Evolutionary conservation across 208 protist genomes (phyloP).

Genomic region (Trypanosoma caninum): DNA sequence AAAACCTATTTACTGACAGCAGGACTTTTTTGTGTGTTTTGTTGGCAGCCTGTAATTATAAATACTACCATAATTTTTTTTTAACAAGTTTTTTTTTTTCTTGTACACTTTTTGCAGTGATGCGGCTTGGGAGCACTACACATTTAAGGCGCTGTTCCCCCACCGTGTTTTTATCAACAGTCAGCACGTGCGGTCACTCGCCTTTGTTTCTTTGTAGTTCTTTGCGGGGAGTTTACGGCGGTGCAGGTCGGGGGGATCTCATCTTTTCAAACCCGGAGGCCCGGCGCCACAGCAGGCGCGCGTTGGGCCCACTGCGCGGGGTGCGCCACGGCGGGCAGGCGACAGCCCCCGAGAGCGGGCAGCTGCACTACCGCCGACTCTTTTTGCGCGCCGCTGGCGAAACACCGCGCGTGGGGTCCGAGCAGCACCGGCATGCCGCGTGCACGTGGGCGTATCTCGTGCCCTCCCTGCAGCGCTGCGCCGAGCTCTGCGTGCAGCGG

Average conservation of each 20-base stretch:
- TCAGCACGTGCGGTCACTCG: background rate
- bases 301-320: conserved; percentile 33
- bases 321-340: conserved; percentile 51
- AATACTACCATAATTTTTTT: background rate
- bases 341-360: conserved; percentile 52
- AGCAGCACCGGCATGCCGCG: conserved; percentile 24
- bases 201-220: background rate
- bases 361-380: conserved; percentile 62
- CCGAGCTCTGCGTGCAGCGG: conserved; percentile 24
- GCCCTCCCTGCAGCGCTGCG: conserved; percentile 29
- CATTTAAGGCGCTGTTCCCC: background rate
- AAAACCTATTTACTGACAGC: too few species aligned
- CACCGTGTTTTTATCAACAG: background rate
- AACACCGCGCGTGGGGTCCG: conserved; percentile 22
- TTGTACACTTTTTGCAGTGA: background rate
- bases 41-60: background rate
- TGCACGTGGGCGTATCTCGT: conserved; percentile 68
- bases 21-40: too few species aligned
- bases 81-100: background rate
- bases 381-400: conserved; percentile 34
- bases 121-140: background rate
- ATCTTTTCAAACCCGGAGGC: conserved; percentile 31
- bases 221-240: conserved; percentile 24
- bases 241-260: conserved; percentile 57
- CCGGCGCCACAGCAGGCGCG: conserved; percentile 12